Base-by-base conservation (phyloP, 208 protist genomes). In the Leishmania guyanensis region DNA sequence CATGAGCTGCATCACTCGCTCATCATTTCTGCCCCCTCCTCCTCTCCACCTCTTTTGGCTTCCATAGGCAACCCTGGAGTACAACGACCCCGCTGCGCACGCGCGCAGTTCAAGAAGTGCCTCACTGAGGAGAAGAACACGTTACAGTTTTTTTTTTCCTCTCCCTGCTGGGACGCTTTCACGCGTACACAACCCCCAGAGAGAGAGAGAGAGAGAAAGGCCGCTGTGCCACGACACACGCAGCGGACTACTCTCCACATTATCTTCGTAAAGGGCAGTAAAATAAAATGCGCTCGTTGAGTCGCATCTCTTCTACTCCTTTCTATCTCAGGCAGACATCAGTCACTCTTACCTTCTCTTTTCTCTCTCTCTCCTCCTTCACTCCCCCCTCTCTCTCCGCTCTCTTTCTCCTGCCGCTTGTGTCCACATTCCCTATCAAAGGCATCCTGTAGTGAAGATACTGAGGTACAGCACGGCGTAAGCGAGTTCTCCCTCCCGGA, bases 361-460 rank as follows among this genome's bases (percentile, higher is more conserved):
- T 77, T 78, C 73, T 73, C 75, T 83, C n/a, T 79, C 79, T 46
- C 4, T 46, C 43, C 43, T 46, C 4, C 43, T 46, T 46, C 43
- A 46, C 43, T 6, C 43, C 43, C 43, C 43, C 43, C 4, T 46
- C 43, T 46, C 43, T 46, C 43, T 46, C 43, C 43, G 43, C 43
- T 46, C 43, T 46, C 43, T 46, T 46, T 46, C 43, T 46, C 43
- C 43, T 46, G 43, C 43, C 43, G 4, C 22, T 83, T 72, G 68
- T 48, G 72, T 48, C 58, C 51, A n/a, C 60, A 9, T 10, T 73
- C 60, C 0, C 12, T 22, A 14, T 72, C 17, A 39, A 2, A 17
- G 60, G n/a, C 16, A 72, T 33, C 26, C 20, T 72, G 66, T 33
- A 46, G n/a, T 75, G 3, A 58, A 46, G 43, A 46, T 46, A 46